A percentile compares a stretch with the other conserved stretches of the same genome.
phyloP scores from a whole-genome alignment of 805 yeast genomes.

The Candida khao-thaluensis region DNA sequence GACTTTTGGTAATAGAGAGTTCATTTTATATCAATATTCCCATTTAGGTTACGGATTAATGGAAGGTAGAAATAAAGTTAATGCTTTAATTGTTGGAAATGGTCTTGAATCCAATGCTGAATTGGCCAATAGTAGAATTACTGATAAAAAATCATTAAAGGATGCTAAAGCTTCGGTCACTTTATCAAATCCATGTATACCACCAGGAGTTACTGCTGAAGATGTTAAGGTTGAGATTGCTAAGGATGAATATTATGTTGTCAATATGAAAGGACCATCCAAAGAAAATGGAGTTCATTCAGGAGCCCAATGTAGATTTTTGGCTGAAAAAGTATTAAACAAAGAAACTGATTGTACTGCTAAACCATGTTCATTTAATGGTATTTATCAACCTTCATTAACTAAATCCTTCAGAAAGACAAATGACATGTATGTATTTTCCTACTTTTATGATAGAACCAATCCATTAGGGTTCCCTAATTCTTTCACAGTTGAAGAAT shows the following conservation, averaged over 20 bases:
- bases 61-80: slow-evolving; percentile 87
- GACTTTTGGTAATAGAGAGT: slow-evolving; percentile 77
- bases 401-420: slow-evolving; percentile 68
- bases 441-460: slow-evolving; percentile 93
- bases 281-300: slow-evolving; percentile 32
- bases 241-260: slow-evolving; percentile 43
- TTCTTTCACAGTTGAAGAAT: slow-evolving; percentile 81
- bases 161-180: slow-evolving; percentile 41
- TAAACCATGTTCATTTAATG: slow-evolving; percentile 93
- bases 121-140: slow-evolving; percentile 21
- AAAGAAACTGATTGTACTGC: slow-evolving; percentile 75
- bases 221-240: slow-evolving; percentile 60
- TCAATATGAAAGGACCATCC: slow-evolving; percentile 64
- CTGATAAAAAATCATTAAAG: slow-evolving; percentile 26
- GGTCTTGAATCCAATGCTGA: slow-evolving; percentile 34
- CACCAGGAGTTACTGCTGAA: slow-evolving; percentile 68
- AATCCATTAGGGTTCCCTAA: slow-evolving; percentile 93
- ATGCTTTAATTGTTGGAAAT: slow-evolving; percentile 58
- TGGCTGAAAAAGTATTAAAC: slow-evolving; percentile 80
- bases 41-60: slow-evolving; percentile 95
- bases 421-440: slow-evolving; percentile 84
- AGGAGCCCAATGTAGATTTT: slow-evolving; percentile 80
- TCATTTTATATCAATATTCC: slow-evolving; percentile 85
- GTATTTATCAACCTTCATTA: slow-evolving; percentile 94
- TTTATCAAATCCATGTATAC: slow-evolving; percentile 79